Evolutionary conservation across 495 filamentous ascomycete genomes (phyloP), one percentile per base, ranked within the genome.

Genomic region (Ascobolus immersus): DNA sequence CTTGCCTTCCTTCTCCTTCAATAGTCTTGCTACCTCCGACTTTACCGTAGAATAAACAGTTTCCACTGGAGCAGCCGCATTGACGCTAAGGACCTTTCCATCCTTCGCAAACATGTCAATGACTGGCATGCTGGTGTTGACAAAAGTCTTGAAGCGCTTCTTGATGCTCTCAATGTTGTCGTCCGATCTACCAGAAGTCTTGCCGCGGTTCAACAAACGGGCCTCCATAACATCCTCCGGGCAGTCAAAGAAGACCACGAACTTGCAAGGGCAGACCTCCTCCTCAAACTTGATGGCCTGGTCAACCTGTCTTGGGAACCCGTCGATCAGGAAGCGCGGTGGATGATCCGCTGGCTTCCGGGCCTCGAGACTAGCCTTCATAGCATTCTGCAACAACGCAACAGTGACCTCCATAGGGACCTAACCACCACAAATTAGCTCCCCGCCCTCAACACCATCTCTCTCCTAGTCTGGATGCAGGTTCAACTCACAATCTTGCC

Each of bases 331-430:
- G 17, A 31, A 31, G 10, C 15, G 14, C 7, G 22, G 7, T 25
- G 22, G 22, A 25, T 7, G 7, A n/a, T 25, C n/a, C 18, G n/a
- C 20, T 31, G 41, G 43, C 28, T 48, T 45, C 18, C 51, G 36
- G 7, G 81, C 61, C 0, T 56, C 55, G n/a, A n/a, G n/a, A n/a
- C n/a, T n/a, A 3, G 66, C 67, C 35, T 59, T 65, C 77, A 96
- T 93, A 5, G 81, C 77, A 50, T 90, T 81, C 53, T 92, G 86
- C 3, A 96, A 65, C 11, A 96, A 52, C 18, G 74, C 70, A 23
- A 96, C 73, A n/a, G 86, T 96, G 14, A 96, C 80, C 49, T 94
- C 84, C 84, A 91, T 91, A 7, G 86, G 86, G 32, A 43, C 40
- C 40, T 43, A 30, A 6, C 3, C 5, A 11, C 11, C 10, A 19